These are phyloP conservation scores for Cladosporium colombiae DNA, from an alignment of 2,329 filamentous ascomycete species.

Conservation along the genomic window DNA sequence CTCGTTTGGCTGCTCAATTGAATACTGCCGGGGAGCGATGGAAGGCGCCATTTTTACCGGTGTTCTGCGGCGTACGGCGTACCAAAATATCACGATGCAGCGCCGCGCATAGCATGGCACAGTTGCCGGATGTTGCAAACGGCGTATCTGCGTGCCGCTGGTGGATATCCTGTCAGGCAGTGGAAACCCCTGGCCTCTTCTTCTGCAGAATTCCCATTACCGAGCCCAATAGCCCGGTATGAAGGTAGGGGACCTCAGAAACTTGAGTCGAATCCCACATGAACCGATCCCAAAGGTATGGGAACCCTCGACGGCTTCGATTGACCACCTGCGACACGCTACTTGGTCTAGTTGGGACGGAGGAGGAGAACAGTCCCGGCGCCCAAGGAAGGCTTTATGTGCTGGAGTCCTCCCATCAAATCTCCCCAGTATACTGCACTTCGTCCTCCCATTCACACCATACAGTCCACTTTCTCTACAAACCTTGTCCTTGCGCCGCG, in stretches of 20 bases:
- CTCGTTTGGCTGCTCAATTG: constrained; percentile 7
- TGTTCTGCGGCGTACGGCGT: not conserved
- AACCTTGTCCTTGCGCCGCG: constrained; percentile 8
- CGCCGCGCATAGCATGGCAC: not conserved
- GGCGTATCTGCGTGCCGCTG: not conserved
- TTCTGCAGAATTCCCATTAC: not conserved
- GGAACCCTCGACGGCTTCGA: not conserved
- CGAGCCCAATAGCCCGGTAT: not conserved
- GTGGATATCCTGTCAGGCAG: not conserved
- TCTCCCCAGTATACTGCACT: constrained; percentile 4
- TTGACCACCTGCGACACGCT: constrained; percentile 3
- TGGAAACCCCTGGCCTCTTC: constrained; percentile 2
- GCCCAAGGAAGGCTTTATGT: constrained; percentile 9
- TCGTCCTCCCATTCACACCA: constrained; percentile 1
- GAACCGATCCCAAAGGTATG: constrained; percentile 1
- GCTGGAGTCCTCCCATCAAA: constrained; percentile 5
- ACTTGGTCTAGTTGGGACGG: constrained; percentile 6
- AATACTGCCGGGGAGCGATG: constrained; percentile 6
- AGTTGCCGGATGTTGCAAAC: constrained; percentile 10
- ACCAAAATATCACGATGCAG: not conserved
- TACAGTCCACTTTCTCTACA: not conserved
- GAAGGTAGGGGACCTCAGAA: not conserved
- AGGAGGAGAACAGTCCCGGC: constrained; percentile 5
- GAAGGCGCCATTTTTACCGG: constrained; percentile 5
- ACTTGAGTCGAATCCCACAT: constrained; percentile 4